A percentile compares a stretch with the other conserved stretches of the same genome.
Conservation (phyloP, 1,139 yeast species). For the Debaryomyces subglobosus region DNA sequence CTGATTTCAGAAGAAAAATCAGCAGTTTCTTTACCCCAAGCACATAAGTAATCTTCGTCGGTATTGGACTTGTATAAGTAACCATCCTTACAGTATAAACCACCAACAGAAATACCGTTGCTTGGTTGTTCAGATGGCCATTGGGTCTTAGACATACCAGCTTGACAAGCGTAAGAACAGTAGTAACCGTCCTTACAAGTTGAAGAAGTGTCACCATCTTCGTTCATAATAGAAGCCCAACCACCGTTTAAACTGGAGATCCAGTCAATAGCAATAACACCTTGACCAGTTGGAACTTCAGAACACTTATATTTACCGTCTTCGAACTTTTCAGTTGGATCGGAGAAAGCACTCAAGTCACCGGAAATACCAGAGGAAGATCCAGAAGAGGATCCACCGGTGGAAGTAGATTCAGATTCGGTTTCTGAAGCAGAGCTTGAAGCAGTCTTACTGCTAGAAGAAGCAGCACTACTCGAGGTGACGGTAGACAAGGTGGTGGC, state of each 20-base stretch:
- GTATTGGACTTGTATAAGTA: slow-evolving; percentile 78
- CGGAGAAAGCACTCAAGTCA: slow-evolving; percentile 55
- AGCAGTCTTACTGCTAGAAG: slow-evolving; percentile 27
- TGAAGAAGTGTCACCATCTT: slow-evolving; percentile 65
- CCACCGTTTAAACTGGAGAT: slow-evolving; percentile 72
- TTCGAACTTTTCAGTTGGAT: slow-evolving; percentile 62
- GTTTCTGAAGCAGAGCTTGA: slow-evolving; percentile 18
- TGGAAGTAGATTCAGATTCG: slow-evolving; percentile 17
- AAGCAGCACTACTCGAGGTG: slow-evolving; percentile 32
- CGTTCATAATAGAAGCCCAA: slow-evolving; percentile 78
- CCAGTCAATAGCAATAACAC: slow-evolving; percentile 85
- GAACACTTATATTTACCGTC: slow-evolving; percentile 83
- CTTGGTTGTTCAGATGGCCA: slow-evolving; percentile 89
- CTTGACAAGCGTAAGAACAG: slow-evolving; percentile 96
- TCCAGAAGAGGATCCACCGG: slow-evolving; percentile 26
- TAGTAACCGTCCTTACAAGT: slow-evolving; percentile 82
- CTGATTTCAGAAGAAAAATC: slow-evolving; percentile 65
- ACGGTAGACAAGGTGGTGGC: slow-evolving; percentile 30
- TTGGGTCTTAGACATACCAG: slow-evolving; percentile 97
- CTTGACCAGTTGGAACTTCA: slow-evolving; percentile 85
- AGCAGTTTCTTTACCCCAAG: slow-evolving; percentile 78
- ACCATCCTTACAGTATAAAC: slow-evolving; percentile 78
- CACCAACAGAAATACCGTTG: slow-evolving; percentile 90
- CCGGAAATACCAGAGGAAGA: slow-evolving; percentile 49
- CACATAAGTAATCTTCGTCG: slow-evolving; percentile 67